A percentile compares a stretch with the other conserved stretches of the same genome.
Evolutionary conservation across 441 rosid species (phyloP).

Genomic region (Gossypium davidsonii): DNA sequence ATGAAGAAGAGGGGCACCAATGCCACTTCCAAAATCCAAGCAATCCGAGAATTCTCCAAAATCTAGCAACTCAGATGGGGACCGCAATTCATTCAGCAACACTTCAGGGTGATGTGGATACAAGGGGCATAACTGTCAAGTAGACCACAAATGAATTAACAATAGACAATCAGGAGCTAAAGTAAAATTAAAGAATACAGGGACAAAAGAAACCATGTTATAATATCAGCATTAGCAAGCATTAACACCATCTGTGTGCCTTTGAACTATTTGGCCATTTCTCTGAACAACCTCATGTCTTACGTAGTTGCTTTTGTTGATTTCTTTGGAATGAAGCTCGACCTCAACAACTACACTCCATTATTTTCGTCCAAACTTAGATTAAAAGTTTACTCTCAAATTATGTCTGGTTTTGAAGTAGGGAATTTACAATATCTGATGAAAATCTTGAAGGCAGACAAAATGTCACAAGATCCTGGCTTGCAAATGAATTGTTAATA

Average conservation of each 20-base stretch:
- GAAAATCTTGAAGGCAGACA: background rate
- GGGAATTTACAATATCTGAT: background rate
- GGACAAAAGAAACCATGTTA: background rate
- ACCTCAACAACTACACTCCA: background rate
- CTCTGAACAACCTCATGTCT: background rate
- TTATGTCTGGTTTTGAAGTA: background rate
- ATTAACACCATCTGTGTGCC: background rate
- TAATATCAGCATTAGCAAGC: background rate
- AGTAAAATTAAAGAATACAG: background rate
- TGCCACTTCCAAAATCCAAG: slow-evolving; percentile 65
- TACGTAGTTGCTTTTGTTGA: background rate
- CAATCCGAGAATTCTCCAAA: slow-evolving; percentile 98
- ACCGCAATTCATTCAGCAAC: slow-evolving; percentile 83
- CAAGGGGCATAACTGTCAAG: slow-evolving; percentile 76
- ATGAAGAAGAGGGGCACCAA: slow-evolving; percentile 72
- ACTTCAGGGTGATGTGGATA: slow-evolving; percentile 98
- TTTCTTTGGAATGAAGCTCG: background rate
- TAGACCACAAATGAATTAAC: slow-evolving; percentile 11
- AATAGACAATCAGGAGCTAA: background rate
- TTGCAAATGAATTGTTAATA: background rate
- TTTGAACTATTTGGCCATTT: background rate
- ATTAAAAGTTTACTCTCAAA: background rate
- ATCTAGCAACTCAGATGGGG: slow-evolving; percentile 90
- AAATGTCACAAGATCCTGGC: background rate
- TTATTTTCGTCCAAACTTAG: background rate